Evolutionary conservation across 2,329 filamentous ascomycete species (phyloP).

Genomic region (Atkinsonella hypoxylon): DNA sequence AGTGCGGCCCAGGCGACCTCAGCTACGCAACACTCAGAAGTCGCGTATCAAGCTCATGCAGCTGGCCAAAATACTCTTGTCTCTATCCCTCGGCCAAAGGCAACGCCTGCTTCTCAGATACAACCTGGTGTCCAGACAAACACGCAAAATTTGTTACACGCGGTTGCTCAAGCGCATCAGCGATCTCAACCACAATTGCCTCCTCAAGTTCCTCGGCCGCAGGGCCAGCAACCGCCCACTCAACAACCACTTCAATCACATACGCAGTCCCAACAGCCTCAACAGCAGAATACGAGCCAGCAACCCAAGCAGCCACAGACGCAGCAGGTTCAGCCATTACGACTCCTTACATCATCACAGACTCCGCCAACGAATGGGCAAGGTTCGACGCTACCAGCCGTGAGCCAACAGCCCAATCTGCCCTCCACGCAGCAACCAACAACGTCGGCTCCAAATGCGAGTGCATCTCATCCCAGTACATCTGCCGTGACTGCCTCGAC

Average conservation of each 20-base stretch:
- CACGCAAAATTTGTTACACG: conserved; percentile 20
- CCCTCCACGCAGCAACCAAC: background rate
- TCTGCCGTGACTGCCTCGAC: background rate
- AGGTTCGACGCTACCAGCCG: background rate
- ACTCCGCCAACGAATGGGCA: conserved; percentile 1
- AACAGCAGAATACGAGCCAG: conserved; percentile 4
- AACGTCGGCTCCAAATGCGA: background rate
- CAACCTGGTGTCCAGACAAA: conserved; percentile 15
- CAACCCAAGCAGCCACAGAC: conserved; percentile 12
- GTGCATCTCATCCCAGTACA: background rate
- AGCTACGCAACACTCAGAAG: conserved; percentile 4
- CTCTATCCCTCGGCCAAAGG: conserved; percentile 3
- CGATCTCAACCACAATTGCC: conserved; percentile 18
- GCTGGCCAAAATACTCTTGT: background rate
- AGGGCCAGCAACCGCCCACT: conserved; percentile 15
- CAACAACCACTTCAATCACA: conserved; percentile 1
- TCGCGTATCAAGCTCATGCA: background rate
- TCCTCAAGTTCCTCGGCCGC: conserved; percentile 10
- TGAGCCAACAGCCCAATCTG: background rate
- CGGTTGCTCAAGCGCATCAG: conserved; percentile 13
- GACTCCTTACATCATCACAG: conserved; percentile 3
- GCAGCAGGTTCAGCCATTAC: conserved; percentile 3
- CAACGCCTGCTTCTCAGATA: conserved; percentile 15
- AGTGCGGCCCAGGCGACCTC: conserved; percentile 16
- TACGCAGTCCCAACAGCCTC: conserved; percentile 10